These are phyloP conservation scores for Yamadazyma atlantica DNA, from an alignment of 1,139 yeast species.

Conservation along the genomic window DNA sequence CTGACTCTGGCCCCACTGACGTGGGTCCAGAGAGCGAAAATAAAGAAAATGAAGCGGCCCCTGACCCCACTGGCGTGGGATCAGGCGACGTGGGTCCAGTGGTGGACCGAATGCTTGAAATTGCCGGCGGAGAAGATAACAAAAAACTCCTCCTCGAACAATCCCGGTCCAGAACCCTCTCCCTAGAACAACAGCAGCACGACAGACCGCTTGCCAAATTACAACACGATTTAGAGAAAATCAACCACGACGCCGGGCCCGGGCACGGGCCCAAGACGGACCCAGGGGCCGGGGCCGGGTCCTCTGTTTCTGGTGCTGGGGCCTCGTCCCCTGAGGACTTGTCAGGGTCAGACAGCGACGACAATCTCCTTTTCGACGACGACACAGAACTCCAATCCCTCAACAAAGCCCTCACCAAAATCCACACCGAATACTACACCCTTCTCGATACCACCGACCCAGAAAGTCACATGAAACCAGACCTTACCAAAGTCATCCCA, in stretches of 20 bases:
- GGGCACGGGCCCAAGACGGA: no score
- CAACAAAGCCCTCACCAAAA: slow-evolving; percentile 58
- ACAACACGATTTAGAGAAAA: slow-evolving; percentile 70
- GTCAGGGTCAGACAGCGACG: slow-evolving; percentile 54
- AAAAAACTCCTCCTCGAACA: slow-evolving; percentile 47
- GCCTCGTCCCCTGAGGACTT: no score
- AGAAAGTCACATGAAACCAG: slow-evolving; percentile 38
- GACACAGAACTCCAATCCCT: slow-evolving; percentile 72
- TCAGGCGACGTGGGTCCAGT: no score
- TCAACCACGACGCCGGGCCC: slow-evolving; percentile 36
- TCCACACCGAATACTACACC: slow-evolving; percentile 68
- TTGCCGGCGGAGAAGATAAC: slow-evolving; percentile 52
- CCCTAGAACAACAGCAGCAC: slow-evolving; percentile 65
- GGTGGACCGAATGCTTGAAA: slow-evolving; percentile 48
- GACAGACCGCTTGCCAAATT: slow-evolving; percentile 82
- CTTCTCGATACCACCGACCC: slow-evolving; percentile 32
- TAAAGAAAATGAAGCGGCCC: slow-evolving; percentile 11
- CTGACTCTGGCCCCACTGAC: no score
- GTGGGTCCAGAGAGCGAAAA: slow-evolving; percentile 11
- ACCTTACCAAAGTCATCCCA: slow-evolving; percentile 70
- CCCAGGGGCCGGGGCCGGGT: slow-evolving; percentile 11
- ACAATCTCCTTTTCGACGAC: slow-evolving; percentile 69
- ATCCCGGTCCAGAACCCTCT: slow-evolving; percentile 55
- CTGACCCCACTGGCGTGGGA: no score
- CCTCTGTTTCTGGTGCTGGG: slow-evolving; percentile 6